Evolutionary conservation across 495 filamentous ascomycete species (phyloP).

Genomic region (Penicillium cosmopolitanum): DNA sequence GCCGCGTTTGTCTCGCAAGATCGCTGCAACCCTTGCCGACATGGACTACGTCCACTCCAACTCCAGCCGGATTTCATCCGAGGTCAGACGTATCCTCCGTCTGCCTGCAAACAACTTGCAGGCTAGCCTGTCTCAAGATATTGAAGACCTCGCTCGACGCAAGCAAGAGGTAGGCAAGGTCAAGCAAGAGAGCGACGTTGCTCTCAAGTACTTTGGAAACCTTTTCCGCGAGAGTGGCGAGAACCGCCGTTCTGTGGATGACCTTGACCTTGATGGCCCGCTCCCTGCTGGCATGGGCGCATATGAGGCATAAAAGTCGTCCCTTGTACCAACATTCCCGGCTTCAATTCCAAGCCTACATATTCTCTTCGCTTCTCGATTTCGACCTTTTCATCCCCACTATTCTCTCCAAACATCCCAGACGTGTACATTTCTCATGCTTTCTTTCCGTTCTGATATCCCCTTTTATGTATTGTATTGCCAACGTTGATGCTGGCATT

Average conservation of each 20-base stretch:
- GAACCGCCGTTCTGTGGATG: conserved; percentile 71
- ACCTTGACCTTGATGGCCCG: conserved; percentile 76
- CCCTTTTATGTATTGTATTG: conserved; percentile 16
- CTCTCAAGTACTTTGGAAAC: conserved; percentile 85
- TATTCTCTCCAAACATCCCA: conserved; percentile 5
- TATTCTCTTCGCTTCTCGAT: background rate
- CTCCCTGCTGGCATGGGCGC: conserved; percentile 46
- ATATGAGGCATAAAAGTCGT: conserved; percentile 22
- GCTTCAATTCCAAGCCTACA: conserved; percentile 10
- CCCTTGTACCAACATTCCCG: conserved; percentile 23
- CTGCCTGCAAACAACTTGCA: conserved; percentile 82
- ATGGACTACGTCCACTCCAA: conserved; percentile 95
- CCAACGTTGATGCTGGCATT: background rate
- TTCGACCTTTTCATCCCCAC: background rate
- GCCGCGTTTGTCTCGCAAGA: conserved; percentile 81
- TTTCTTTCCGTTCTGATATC: conserved; percentile 18
- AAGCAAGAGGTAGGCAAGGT: conserved; percentile 80
- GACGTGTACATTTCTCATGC: conserved; percentile 18
- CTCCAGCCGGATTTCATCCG: conserved; percentile 75
- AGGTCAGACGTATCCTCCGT: conserved; percentile 84
- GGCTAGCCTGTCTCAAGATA: conserved; percentile 74
- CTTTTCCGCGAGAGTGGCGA: conserved; percentile 75
- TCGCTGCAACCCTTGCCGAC: conserved; percentile 71
- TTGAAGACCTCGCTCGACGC: conserved; percentile 77
- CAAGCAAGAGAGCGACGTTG: conserved; percentile 72